A percentile compares a stretch with the other conserved stretches of the same genome.
These are phyloP conservation scores for Hygrophila difformis DNA, from an alignment of 257 asterid species.

Conservation along the genomic window DNA sequence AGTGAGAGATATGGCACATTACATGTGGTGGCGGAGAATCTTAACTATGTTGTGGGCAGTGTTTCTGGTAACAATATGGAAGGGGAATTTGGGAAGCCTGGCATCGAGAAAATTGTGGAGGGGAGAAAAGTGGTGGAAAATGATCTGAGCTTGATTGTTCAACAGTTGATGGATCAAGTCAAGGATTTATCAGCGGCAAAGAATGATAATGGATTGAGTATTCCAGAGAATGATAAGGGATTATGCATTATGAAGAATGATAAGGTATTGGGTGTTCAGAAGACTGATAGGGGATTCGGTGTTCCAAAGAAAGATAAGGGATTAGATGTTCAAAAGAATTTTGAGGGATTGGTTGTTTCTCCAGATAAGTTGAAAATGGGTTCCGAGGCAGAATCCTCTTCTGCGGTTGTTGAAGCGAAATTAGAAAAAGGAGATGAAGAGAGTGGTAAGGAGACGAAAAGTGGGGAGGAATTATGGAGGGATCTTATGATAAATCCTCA, in stretches of 20 bases:
- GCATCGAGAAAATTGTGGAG: neutral
- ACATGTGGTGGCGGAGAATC: conserved; percentile 46
- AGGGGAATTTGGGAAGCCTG: neutral
- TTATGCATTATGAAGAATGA: too few species aligned
- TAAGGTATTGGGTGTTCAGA: too few species aligned
- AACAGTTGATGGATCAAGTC: too few species aligned
- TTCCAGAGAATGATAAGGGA: too few species aligned
- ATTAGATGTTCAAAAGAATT: neutral
- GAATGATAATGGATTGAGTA: too few species aligned
- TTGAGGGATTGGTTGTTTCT: neutral
- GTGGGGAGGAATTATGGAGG: conserved; percentile 42
- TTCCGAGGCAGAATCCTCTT: conserved; percentile 10
- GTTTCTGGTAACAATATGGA: neutral
- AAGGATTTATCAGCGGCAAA: too few species aligned
- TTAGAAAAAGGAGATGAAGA: conserved; percentile 7
- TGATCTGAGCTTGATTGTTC: too few species aligned
- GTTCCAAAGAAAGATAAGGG: neutral
- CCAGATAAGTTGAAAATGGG: too few species aligned
- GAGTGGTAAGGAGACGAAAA: conserved; percentile 18
- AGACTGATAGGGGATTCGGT: neutral
- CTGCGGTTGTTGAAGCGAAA: conserved; percentile 1
- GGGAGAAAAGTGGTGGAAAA: neutral
- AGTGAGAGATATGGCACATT: conserved; percentile 26
- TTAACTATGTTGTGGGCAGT: conserved; percentile 49
- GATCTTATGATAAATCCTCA: conserved; percentile 49